phyloP scores from a whole-genome alignment of 2,329 filamentous ascomycete genomes.

The Didymella glomerata region DNA sequence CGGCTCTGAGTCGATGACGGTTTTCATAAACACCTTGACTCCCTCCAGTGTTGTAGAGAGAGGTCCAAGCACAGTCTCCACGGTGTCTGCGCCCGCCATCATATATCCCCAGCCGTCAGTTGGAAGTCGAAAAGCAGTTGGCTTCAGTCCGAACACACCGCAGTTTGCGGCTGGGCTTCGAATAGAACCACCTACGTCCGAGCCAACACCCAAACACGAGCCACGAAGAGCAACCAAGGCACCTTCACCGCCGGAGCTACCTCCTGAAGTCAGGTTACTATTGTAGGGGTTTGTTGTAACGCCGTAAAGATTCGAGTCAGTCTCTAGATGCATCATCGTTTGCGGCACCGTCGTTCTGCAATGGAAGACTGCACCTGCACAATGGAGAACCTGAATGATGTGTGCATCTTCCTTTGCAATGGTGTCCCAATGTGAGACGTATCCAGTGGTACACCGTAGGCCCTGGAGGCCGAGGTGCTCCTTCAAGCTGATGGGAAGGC shows the following conservation, averaged over 20 bases:
- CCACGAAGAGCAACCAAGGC: slow-evolving; percentile 62
- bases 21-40: slow-evolving; percentile 62
- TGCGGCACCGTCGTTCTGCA: slow-evolving; percentile 64
- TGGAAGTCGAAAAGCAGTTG: slow-evolving; percentile 57
- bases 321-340: slow-evolving; percentile 63
- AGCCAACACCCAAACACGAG: slow-evolving; percentile 61
- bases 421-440: slow-evolving; percentile 59
- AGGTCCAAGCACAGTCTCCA: slow-evolving; percentile 63
- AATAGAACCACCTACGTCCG: slow-evolving; percentile 29
- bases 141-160: slow-evolving; percentile 50
- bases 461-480: slow-evolving; percentile 63
- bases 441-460: slow-evolving; percentile 60
- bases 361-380: slow-evolving; percentile 62
- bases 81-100: slow-evolving; percentile 57
- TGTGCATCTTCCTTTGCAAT: slow-evolving; percentile 57
- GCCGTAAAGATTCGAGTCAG: slow-evolving; percentile 61
- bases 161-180: slow-evolving; percentile 43
- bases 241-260: slow-evolving; percentile 66
- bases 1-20: slow-evolving; percentile 61
- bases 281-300: slow-evolving; percentile 65
- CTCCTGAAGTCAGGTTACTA: slow-evolving; percentile 60
- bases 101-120: slow-evolving; percentile 53
- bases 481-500: slow-evolving; percentile 62
- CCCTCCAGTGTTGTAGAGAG: slow-evolving; percentile 63
- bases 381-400: slow-evolving; percentile 59